These are phyloP conservation scores for Neonectria hederae DNA, from an alignment of 2,329 filamentous ascomycete species.

Conservation along the genomic window DNA sequence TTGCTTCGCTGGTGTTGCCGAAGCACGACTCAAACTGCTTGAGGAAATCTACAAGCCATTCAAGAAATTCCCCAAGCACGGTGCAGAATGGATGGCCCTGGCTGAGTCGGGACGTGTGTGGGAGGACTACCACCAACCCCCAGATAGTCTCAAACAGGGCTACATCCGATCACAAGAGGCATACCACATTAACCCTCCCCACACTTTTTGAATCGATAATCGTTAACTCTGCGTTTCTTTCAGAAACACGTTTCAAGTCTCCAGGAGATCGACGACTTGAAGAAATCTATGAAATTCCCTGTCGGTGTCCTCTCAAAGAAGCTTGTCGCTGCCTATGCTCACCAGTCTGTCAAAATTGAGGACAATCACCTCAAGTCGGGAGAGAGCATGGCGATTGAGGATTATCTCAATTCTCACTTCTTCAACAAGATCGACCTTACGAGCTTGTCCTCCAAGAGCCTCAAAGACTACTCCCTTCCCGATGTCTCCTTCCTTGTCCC, in stretches of 20 bases:
- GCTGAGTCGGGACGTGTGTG: constrained; percentile 7
- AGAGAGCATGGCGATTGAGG: background rate
- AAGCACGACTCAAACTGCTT: background rate
- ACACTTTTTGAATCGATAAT: no score
- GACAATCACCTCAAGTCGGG: background rate
- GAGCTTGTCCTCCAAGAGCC: background rate
- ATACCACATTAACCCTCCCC: background rate
- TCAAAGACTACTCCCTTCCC: background rate
- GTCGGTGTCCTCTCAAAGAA: background rate
- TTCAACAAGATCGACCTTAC: background rate
- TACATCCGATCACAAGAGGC: constrained; percentile 3
- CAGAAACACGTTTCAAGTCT: background rate
- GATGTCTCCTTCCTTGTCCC: background rate
- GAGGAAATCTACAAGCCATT: constrained; percentile 12
- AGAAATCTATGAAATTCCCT: background rate
- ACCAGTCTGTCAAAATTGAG: constrained; percentile 17
- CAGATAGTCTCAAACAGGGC: background rate
- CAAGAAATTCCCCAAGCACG: background rate
- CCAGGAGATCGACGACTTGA: constrained; percentile 6
- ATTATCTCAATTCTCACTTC: background rate
- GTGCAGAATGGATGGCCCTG: background rate
- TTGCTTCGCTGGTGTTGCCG: background rate
- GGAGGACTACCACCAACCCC: constrained; percentile 1
- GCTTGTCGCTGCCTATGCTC: constrained; percentile 4
- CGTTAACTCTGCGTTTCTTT: background rate